Evolutionary conservation across 1,284 basidiomycete species (phyloP).

Genomic region (Pseudozyma hubeiensis): DNA sequence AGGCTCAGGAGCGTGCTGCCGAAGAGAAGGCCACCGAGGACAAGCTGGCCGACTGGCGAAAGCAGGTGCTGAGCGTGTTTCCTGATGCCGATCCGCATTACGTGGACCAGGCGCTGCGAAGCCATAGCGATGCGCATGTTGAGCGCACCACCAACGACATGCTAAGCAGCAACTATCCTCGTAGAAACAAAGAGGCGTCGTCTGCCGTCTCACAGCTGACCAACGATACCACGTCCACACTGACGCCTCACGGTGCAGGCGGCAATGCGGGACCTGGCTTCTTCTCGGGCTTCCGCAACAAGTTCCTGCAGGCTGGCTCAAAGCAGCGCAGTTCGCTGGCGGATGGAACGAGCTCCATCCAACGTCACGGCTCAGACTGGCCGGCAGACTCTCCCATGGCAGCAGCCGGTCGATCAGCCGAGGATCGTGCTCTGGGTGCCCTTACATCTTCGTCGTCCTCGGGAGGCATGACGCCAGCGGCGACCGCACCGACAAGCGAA

Average conservation of each 20-base stretch:
- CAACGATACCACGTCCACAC: conserved; percentile 10
- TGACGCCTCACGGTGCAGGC: conserved; percentile 6
- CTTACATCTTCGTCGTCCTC: conserved; percentile 7
- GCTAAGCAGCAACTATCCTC: conserved; percentile 58
- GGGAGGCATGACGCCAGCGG: conserved; percentile 12
- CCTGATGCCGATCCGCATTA: conserved; percentile 66
- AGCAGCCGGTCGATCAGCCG: conserved; percentile 34
- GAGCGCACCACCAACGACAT: conserved; percentile 65
- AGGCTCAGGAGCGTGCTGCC: conserved; percentile 59
- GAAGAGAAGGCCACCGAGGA: conserved; percentile 37
- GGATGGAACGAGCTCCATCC: conserved; percentile 59
- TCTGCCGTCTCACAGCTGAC: conserved; percentile 15
- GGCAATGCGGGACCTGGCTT: conserved; percentile 30
- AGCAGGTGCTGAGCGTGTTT: conserved; percentile 64
- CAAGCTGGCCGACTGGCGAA: conserved; percentile 41
- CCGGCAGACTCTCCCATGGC: conserved; percentile 21
- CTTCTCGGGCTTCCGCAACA: conserved; percentile 51
- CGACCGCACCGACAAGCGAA: conserved; percentile 43
- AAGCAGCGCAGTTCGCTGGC: conserved; percentile 55
- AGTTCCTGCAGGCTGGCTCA: conserved; percentile 31
- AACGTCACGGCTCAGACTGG: conserved; percentile 28
- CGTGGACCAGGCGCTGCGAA: conserved; percentile 57
- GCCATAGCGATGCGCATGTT: conserved; percentile 59
- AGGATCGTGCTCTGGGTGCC: conserved; percentile 31
- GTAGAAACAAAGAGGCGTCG: conserved; percentile 34